Percentiles rank a stretch among this genome's conserved stretches.
Conservation (phyloP, 1,284 basidiomycete genomes). For the Rhodotorula sp. region DNA sequence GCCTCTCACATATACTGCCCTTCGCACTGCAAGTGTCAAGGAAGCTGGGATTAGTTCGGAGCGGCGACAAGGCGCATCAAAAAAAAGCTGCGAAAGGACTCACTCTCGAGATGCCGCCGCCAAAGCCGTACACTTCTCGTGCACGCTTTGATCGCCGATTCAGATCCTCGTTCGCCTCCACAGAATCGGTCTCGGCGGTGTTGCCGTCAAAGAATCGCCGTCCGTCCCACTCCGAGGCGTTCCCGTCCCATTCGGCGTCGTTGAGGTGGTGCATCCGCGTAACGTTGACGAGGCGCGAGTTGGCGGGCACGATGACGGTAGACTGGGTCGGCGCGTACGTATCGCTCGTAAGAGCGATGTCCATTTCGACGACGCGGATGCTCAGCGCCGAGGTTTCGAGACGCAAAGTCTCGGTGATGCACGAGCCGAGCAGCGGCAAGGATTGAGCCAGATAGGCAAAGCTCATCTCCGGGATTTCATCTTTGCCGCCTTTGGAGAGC, state of each 20-base stretch:
- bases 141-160: conserved; percentile 11
- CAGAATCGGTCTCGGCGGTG: background rate
- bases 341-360: conserved; percentile 1
- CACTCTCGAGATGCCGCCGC: conserved; percentile 39
- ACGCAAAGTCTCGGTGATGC: conserved; percentile 50
- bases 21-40: background rate
- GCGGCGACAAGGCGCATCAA: too few relatives aligned
- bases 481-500: background rate
- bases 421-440: conserved; percentile 44
- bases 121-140: conserved; percentile 34
- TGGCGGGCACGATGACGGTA: conserved; percentile 7
- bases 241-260: conserved; percentile 21
- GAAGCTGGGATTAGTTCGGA: too few relatives aligned
- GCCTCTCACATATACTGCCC: background rate
- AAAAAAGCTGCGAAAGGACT: background rate
- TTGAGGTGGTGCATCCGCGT: conserved; percentile 32
- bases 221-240: conserved; percentile 30
- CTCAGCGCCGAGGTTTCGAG: conserved; percentile 47
- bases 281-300: conserved; percentile 23
- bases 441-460: conserved; percentile 36
- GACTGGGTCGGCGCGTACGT: background rate
- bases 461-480: background rate
- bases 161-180: background rate
- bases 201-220: conserved; percentile 32
- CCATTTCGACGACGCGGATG: conserved; percentile 45